Conservation (phyloP, 2,329 filamentous ascomycete genomes). For the Ophiostoma perfectum region DNA sequence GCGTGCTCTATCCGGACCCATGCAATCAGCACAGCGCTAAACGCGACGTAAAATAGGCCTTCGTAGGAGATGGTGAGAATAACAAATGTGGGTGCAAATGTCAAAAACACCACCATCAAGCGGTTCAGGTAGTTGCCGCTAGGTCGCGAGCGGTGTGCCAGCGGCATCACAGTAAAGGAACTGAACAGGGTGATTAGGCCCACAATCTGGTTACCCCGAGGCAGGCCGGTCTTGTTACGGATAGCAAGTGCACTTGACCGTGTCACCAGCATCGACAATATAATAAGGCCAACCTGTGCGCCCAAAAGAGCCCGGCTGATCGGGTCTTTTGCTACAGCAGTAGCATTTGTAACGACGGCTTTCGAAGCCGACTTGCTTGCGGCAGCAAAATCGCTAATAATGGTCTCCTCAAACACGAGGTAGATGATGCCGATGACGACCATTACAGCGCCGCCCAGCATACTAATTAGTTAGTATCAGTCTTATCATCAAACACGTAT, state of each 20-base stretch:
- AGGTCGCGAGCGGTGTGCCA: constrained; percentile 72
- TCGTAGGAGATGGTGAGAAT: constrained; percentile 97
- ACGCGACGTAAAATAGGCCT: constrained; percentile 89
- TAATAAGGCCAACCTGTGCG: constrained; percentile 69
- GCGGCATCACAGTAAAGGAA: constrained; percentile 67
- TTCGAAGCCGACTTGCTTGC: constrained; percentile 25
- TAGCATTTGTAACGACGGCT: constrained; percentile 22
- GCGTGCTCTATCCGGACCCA: constrained; percentile 92
- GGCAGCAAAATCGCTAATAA: constrained; percentile 43
- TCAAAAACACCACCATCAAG: constrained; percentile 80
- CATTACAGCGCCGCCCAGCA: constrained; percentile 74
- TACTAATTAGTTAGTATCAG: constrained; percentile 22
- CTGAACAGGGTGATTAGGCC: constrained; percentile 71
- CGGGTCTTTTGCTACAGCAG: constrained; percentile 32
- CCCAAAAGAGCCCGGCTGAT: constrained; percentile 59
- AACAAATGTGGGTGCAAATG: constrained; percentile 88
- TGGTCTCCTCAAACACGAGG: constrained; percentile 67
- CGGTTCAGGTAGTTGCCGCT: constrained; percentile 88
- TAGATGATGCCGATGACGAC: constrained; percentile 69
- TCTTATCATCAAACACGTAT: not conserved
- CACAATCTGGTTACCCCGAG: constrained; percentile 78
- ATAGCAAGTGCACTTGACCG: constrained; percentile 78
- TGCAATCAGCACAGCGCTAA: constrained; percentile 71
- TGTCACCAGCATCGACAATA: constrained; percentile 80
- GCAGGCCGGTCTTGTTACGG: constrained; percentile 78